phyloP scores from a whole-genome alignment of 257 asterid species.

The Perilla frutescens region DNA sequence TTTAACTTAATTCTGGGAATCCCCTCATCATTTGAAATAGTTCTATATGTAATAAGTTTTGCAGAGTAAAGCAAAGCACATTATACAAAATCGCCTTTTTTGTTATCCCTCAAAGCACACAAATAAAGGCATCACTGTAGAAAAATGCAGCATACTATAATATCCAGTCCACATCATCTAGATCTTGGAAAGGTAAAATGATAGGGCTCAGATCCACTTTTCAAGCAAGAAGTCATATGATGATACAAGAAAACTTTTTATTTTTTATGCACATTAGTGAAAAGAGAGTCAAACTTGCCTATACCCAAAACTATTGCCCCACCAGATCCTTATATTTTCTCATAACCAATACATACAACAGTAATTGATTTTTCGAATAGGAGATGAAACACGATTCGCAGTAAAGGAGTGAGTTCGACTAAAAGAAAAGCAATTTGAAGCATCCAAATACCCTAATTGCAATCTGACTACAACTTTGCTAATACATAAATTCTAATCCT shows the following conservation, averaged over 20 bases:
- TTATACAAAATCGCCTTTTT: neutral
- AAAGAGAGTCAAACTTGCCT: neutral
- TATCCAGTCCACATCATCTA: slow-evolving; percentile 7
- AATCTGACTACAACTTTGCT: neutral
- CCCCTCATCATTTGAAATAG: neutral
- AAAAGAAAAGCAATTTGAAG: neutral
- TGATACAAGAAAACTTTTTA: neutral
- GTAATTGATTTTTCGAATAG: neutral
- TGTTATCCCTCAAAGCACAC: slow-evolving; percentile 8
- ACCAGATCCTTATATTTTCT: neutral
- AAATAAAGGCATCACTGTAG: neutral
- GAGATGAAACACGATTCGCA: neutral
- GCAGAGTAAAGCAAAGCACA: slow-evolving; percentile 1
- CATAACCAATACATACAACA: neutral
- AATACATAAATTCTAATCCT: neutral
- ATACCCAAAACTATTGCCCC: neutral
- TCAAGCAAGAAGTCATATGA: slow-evolving; percentile 26
- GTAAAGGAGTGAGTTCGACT: neutral
- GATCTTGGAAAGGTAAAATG: slow-evolving; percentile 31
- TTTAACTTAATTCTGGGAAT: neutral
- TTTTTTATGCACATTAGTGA: too few species aligned
- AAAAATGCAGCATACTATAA: neutral
- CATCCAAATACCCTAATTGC: neutral
- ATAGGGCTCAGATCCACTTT: slow-evolving; percentile 41
- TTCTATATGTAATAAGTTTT: neutral